Evolutionary conservation across 2,329 filamentous ascomycete species (phyloP).

Genomic region (Talaromyces funiculosus): DNA sequence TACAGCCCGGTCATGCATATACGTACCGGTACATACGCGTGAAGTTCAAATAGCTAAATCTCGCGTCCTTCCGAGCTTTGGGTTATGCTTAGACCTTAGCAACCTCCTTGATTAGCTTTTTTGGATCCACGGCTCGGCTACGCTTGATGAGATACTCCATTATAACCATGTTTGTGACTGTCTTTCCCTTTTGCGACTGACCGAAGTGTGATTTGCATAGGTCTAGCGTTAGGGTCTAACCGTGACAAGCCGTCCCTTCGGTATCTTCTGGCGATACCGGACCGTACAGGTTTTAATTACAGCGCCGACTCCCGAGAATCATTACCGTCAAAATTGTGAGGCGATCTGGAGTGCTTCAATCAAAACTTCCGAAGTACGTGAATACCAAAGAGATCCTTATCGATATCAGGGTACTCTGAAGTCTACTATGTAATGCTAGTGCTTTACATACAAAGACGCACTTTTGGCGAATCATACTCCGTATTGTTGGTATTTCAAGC

Average conservation of each 20-base stretch:
- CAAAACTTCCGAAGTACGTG: too few species aligned
- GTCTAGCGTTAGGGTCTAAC: neutral
- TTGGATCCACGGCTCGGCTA: neutral
- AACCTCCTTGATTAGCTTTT: neutral
- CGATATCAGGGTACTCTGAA: neutral
- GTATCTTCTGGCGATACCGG: neutral
- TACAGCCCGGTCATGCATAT: neutral
- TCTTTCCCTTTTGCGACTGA: constrained; percentile 5
- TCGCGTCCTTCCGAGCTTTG: constrained; percentile 1
- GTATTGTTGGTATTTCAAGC: constrained; percentile 5
- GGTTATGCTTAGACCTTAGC: neutral
- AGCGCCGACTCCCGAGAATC: neutral
- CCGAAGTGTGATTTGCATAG: constrained; percentile 1
- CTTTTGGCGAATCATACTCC: neutral
- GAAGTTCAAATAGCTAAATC: neutral
- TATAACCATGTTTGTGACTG: neutral
- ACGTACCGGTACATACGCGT: neutral
- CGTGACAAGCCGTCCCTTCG: neutral
- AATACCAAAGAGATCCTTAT: neutral
- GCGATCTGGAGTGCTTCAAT: neutral
- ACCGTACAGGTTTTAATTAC: neutral
- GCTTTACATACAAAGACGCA: neutral
- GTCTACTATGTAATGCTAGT: neutral
- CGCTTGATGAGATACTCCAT: neutral
- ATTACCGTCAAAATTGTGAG: too few species aligned